These are phyloP conservation scores for Penicillium decumbens DNA, from an alignment of 2,329 filamentous ascomycete genomes.

Conservation along the genomic window DNA sequence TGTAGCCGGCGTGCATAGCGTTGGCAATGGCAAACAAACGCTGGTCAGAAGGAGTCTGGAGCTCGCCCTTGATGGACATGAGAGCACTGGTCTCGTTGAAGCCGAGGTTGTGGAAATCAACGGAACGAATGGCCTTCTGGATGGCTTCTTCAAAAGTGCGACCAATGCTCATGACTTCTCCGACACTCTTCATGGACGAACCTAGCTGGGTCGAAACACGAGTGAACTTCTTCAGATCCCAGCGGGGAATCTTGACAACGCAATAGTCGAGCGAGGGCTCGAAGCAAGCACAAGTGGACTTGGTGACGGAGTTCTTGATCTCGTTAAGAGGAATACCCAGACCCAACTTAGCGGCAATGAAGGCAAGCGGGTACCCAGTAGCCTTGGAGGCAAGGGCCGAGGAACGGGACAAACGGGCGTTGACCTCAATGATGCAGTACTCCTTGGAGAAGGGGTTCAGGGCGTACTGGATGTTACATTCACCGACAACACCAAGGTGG, in stretches of 20 bases:
- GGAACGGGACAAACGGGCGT: constrained; percentile 89
- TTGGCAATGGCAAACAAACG: constrained; percentile 96
- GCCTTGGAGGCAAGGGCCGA: constrained; percentile 95
- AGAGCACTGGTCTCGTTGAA: constrained; percentile 88
- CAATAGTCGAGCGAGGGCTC: constrained; percentile 97
- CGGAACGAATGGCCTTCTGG: constrained; percentile 92
- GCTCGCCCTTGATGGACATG: constrained; percentile 92
- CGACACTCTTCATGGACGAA: constrained; percentile 99
- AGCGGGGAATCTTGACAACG: constrained; percentile 97
- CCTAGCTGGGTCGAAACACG: constrained; percentile 92
- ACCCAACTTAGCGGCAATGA: constrained; percentile 94
- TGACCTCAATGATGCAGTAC: constrained; percentile 99
- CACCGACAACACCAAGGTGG: constrained; percentile 92
- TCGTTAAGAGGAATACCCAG: constrained; percentile 92
- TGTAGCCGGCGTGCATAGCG: constrained; percentile 91
- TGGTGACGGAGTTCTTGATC: constrained; percentile 92
- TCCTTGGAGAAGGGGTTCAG: constrained; percentile 91
- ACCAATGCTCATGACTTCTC: constrained; percentile 98
- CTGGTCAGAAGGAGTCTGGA: constrained; percentile 96
- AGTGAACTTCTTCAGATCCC: constrained; percentile 99
- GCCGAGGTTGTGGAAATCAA: constrained; percentile 91
- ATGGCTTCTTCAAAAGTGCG: constrained; percentile 97
- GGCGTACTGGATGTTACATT: constrained; percentile 99
- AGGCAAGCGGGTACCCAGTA: constrained; percentile 91
- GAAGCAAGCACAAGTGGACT: constrained; percentile 94